These are phyloP conservation scores for Cryphonectria japonica DNA, from an alignment of 2,329 filamentous ascomycete genomes.

Conservation along the genomic window DNA sequence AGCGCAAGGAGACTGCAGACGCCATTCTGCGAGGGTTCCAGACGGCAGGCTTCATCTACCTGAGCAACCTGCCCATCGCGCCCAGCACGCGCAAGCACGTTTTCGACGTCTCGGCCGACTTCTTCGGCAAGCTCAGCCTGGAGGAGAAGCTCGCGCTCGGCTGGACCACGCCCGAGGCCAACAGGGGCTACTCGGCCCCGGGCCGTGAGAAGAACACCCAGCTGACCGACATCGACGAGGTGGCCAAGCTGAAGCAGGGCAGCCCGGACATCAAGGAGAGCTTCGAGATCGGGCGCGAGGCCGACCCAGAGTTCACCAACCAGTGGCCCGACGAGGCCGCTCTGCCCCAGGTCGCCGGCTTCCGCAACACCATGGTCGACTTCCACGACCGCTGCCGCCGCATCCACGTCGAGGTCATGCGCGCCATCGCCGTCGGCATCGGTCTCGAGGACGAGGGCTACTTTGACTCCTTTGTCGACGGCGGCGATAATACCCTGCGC, in stretches of 20 bases:
- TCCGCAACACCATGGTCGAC: conserved; percentile 71
- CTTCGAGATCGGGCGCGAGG: conserved; percentile 66
- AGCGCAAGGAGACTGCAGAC: conserved; percentile 68
- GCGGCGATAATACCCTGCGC: conserved; percentile 71
- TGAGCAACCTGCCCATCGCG: conserved; percentile 77
- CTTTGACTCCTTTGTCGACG: conserved; percentile 77
- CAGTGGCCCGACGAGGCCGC: conserved; percentile 68
- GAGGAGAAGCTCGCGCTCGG: conserved; percentile 66
- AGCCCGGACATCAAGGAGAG: conserved; percentile 70
- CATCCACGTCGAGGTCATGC: conserved; percentile 79
- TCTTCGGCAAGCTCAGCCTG: conserved; percentile 66
- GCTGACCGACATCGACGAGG: conserved; percentile 56
- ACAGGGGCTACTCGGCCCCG: conserved; percentile 72
- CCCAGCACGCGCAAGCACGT: conserved; percentile 60
- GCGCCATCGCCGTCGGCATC: conserved; percentile 82
- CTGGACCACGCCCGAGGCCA: conserved; percentile 74
- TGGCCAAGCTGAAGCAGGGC: conserved; percentile 60
- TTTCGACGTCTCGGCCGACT: conserved; percentile 70
- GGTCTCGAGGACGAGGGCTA: conserved; percentile 68
- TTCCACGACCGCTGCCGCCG: conserved; percentile 78
- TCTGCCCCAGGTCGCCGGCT: conserved; percentile 54
- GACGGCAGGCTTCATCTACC: conserved; percentile 85
- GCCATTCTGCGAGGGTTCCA: conserved; percentile 81
- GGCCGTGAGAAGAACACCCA: conserved; percentile 73
- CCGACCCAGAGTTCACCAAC: conserved; percentile 67